Percentiles rank a stretch among this genome's conserved stretches.
phyloP scores from a whole-genome alignment of 139 green algal genomes.

The Volvox reticuliferus region DNA sequence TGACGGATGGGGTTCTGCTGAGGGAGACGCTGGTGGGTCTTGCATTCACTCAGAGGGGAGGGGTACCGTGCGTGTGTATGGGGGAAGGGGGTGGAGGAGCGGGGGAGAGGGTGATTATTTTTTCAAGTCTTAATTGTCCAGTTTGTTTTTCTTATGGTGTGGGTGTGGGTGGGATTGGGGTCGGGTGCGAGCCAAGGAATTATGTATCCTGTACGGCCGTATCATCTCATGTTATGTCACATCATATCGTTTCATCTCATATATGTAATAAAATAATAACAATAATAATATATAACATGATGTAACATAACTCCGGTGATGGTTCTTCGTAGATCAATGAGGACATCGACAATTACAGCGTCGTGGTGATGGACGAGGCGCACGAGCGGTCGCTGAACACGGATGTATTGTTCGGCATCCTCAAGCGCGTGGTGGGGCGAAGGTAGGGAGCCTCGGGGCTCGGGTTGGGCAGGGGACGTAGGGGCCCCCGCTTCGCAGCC shows the following conservation, averaged over 20 bases:
- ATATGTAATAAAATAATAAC: no score
- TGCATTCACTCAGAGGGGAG: background rate
- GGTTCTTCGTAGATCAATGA: conserved; percentile 43
- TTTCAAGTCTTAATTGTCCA: no score
- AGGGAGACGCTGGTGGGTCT: conserved; percentile 90
- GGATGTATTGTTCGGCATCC: conserved; percentile 98
- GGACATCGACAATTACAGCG: conserved; percentile 59
- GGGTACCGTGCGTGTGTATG: background rate
- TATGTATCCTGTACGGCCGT: no score
- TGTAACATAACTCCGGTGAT: background rate
- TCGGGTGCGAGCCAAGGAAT: no score
- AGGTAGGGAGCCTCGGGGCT: conserved; percentile 12
- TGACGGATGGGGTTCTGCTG: conserved; percentile 96
- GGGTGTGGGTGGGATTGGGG: background rate
- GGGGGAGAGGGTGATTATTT: no score
- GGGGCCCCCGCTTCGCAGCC: background rate
- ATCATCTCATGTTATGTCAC: no score
- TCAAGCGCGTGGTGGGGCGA: conserved; percentile 80
- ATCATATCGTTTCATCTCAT: no score
- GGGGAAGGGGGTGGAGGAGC: background rate
- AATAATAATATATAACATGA: no score
- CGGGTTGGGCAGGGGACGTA: background rate
- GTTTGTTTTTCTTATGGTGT: no score
- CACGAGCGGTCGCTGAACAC: conserved; percentile 95
- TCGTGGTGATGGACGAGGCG: conserved; percentile 80